A percentile compares a stretch with the other conserved stretches of the same genome.
These are phyloP conservation scores for Physcomitrium patens DNA, from an alignment of 225 moss, liverwort and hornwort genomes.

Conservation along the genomic window DNA sequence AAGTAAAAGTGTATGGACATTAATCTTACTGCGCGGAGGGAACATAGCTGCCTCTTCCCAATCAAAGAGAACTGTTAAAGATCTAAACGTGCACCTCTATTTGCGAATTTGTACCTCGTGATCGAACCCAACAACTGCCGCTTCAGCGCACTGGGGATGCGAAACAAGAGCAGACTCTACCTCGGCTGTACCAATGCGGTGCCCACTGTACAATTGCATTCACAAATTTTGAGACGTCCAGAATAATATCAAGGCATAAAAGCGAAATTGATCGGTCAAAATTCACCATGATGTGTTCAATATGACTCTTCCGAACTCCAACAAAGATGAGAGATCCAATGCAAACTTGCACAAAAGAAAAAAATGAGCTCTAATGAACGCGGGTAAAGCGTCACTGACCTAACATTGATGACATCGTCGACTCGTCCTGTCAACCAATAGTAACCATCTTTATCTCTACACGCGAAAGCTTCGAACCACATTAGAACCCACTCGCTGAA, in stretches of 20 bases:
- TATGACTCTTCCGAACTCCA: neutral
- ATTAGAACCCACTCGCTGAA: neutral
- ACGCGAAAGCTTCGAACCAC: neutral
- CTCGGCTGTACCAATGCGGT: conserved; percentile 96
- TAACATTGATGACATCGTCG: conserved; percentile 97
- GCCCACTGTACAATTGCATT: conserved; percentile 64
- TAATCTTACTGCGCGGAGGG: neutral
- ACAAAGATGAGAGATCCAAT: neutral
- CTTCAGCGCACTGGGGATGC: conserved; percentile 80
- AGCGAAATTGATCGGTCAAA: neutral
- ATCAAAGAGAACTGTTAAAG: neutral
- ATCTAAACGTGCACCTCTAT: neutral
- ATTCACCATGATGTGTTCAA: neutral
- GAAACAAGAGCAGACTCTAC: conserved; percentile 95
- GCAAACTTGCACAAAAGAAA: neutral
- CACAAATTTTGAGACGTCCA: conserved; percentile 14
- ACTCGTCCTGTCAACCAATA: conserved; percentile 99
- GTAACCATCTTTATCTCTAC: conserved; percentile 94
- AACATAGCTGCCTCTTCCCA: neutral
- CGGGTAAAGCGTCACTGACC: conserved; percentile 46
- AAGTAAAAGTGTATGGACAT: neutral
- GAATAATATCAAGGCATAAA: conserved; percentile 1
- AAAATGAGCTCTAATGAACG: neutral
- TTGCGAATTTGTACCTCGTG: conserved; percentile 61
- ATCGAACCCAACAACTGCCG: conserved; percentile 93